Evolutionary conservation across 208 protist species (phyloP), one percentile per base, ranked within the genome.

Genomic region (Leishmania aethiopica): DNA sequence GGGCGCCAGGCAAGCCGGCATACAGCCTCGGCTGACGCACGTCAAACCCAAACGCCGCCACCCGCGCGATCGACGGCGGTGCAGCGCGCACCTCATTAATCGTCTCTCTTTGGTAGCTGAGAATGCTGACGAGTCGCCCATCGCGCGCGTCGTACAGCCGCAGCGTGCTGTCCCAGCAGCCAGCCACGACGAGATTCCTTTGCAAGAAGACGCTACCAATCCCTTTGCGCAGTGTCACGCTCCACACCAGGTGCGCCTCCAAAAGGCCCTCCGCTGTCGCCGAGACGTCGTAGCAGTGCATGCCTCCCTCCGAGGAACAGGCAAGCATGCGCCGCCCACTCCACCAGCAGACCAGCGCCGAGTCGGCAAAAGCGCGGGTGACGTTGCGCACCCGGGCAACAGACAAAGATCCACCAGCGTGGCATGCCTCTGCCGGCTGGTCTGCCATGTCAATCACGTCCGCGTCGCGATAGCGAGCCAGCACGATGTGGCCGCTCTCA

Each of bases 401-500:
- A 25, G 25, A 8, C 47, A n/a, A 22, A 78, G 35, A 25, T 25
- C 19, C 51, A 35, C n/a, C 5, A 45, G 60, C 8, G 10, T 53
- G 28, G 17, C 45, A n/a, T 35, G 6, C 42, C 47, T 28, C 35
- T 76, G 51, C 40, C 32, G 62, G 32, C 53, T 32, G 19, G 17
- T 19, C 51, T 75, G 11, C 59, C 13, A 19, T 55, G 69, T 32
- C 37, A 0, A 10, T 55, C 40, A 2, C 57, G 1, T 32, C 37
- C 19, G 37, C 49, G 22, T 1, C 3, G 35, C 78, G 81, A 77
- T 78, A 83, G 32, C 77, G 78, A 19, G 69, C 79, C 77, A 96
- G 83, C 5, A 88, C 75, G 25, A 96, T 77, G 79, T 97, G 92
- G 1, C 94, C 94, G 74, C 94, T 97, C 78, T 97, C 94, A 83